A percentile compares a stretch with the other conserved stretches of the same genome.
Conservation (phyloP, 495 filamentous ascomycete genomes). For the Cetradonia linearis region DNA sequence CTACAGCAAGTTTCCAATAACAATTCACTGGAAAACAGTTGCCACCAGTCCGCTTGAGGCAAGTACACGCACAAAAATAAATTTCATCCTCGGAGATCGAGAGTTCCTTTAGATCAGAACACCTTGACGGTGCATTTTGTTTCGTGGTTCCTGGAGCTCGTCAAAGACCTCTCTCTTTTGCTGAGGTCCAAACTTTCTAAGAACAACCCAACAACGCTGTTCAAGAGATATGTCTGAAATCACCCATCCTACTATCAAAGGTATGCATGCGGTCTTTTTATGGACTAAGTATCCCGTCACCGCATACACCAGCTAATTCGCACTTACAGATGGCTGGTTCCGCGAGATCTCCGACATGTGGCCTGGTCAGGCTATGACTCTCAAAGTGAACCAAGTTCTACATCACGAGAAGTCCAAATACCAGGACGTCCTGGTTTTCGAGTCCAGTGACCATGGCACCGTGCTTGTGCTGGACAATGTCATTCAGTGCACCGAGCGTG, state of each 20-base stretch:
- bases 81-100: not conserved
- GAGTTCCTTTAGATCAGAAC: not conserved
- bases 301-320: constrained; percentile 10
- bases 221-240: constrained; percentile 41
- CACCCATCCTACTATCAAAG: constrained; percentile 51
- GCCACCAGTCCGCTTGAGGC: constrained; percentile 12
- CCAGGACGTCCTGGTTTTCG: constrained; percentile 96
- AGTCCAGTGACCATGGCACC: constrained; percentile 91
- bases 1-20: not conserved
- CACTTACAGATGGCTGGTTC: constrained; percentile 89
- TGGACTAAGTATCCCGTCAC: not conserved
- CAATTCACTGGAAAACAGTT: not conserved
- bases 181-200: not conserved
- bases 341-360: constrained; percentile 96
- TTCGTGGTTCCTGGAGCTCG: not conserved
- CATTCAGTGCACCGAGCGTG: constrained; percentile 95
- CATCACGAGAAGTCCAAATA: constrained; percentile 99
- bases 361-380: constrained; percentile 97
- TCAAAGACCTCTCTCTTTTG: not conserved
- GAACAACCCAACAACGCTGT: not conserved
- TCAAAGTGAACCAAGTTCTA: constrained; percentile 93
- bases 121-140: not conserved
- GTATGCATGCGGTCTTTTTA: constrained; percentile 26
- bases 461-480: constrained; percentile 98
- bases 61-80: constrained; percentile 7